Evolutionary conservation across 2,329 filamentous ascomycete species (phyloP), one percentile per base, ranked within the genome.

Genomic region (Zymoseptoria pseudotritici): DNA sequence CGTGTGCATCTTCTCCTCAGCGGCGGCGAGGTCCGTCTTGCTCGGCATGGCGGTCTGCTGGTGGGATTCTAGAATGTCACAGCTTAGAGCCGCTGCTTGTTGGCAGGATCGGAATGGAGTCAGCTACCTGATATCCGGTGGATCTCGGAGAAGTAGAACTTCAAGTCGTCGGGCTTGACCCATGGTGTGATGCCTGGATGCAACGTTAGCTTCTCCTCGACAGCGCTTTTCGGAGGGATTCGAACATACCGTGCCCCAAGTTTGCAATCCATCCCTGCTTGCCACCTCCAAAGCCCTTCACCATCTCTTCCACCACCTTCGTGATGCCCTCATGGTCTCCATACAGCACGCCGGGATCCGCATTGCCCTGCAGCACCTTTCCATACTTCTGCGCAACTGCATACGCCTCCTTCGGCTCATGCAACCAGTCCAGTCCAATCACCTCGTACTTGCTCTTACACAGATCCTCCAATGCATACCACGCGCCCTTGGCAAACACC

Each of bases 231-330:
- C 4, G 21, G 50, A 55, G 24, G 5, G 19, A 20, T 50, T 19
- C n/a, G 8, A 26, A 75, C 85, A 71, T 82, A 90, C 94, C 94
- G 73, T 99, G 94, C 8, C 94, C 94, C 63, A 99, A 82, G 74
- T 99, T 99, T 54, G 90, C 91, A 68, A 99, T 97, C 93, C 94
- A 99, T 50, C 93, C 90, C 74, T 92, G 86, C 76, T 91, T 93
- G 58, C 88, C 88, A 63, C 86, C 86, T 61, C 82, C 82, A 71
- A 97, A 99, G 0, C 93, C 93, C 63, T 86, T 79, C 1, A 96
- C 90, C 89, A 97, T 96, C 53, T 86, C 81, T 75, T 93, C 82
- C 7, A 97, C 92, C 0, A 87, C 88, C 65, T 83, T 80, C 3
- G 91, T 94, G 66, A 99, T 97, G 52, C 87, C 84, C 63, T 87